Evolutionary conservation across 2,329 filamentous ascomycete genomes (phyloP), one percentile per base, ranked within the genome.

Genomic region (Monosporascus sp.): DNA sequence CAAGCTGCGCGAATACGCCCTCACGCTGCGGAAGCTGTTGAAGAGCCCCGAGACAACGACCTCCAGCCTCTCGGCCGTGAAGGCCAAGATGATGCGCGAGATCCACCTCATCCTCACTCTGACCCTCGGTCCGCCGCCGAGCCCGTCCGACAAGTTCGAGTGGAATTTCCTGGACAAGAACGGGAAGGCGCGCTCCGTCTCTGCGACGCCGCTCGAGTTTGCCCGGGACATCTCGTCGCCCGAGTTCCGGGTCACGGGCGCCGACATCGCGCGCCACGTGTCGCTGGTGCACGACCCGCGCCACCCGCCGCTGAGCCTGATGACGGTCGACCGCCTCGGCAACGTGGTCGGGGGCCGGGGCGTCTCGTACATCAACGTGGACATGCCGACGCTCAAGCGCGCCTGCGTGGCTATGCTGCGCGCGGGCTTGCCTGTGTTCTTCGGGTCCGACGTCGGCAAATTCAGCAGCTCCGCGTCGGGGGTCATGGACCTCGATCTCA

Each of bases 251-350:
- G 72, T 86, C 6, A 82, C 79, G 6, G 77, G 77, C 22, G 77
- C 80, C 3, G 78, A 83, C 49, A 82, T 94, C 47, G 77, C 84
- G 59, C 72, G 78, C 55, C 84, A 93, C 70, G 86, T 95, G 62
- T 93, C 88, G 37, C 80, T 96, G 1, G 88, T 95, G 48, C 87
- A 96, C 66, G 91, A 96, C 67, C 91, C 91, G 5, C 82, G 91
- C 9, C 88, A 96, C 69, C 76, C 83, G 37, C 87, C 88, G 57
- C 79, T 86, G 57, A 81, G 81, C 2, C 82, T 89, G 5, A 75
- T 96, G 56, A 90, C 87, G 3, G 90, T 96, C 6, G 80, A 87
- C 60, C 79, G 88, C 25, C 83, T 96, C 2, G 90, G 90, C 20
- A 96, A 96, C 63, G 80, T 96, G 6, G 84, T 90, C 52, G 88